Evolutionary conservation across 495 filamentous ascomycete genomes (phyloP).

Genomic region (Penicillium cosmopolitanum): DNA sequence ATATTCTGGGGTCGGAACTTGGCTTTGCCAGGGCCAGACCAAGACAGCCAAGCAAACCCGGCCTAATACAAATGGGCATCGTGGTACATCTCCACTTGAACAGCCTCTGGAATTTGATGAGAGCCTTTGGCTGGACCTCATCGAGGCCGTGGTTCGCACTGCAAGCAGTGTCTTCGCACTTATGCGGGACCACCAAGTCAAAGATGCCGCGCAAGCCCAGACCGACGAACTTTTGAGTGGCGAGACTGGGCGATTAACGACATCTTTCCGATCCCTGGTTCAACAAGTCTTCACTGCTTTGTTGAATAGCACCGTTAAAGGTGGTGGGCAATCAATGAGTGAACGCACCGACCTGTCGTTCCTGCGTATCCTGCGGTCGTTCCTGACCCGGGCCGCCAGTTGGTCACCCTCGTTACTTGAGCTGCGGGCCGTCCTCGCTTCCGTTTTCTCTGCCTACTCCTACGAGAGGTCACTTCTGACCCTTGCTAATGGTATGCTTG

Average conservation of each 20-base stretch:
- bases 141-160: constrained; percentile 81
- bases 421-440: constrained; percentile 78
- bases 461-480: constrained; percentile 88
- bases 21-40: constrained; percentile 92
- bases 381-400: constrained; percentile 79
- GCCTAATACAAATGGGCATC: constrained; percentile 41
- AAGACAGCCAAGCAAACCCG: constrained; percentile 56
- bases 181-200: constrained; percentile 32
- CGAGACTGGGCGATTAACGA: constrained; percentile 53
- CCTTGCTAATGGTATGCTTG: constrained; percentile 83
- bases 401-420: constrained; percentile 87
- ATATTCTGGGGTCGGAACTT: constrained; percentile 87
- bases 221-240: constrained; percentile 10
- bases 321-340: constrained; percentile 35
- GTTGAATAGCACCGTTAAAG: constrained; percentile 64
- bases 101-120: constrained; percentile 77
- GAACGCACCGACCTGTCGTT: constrained; percentile 71
- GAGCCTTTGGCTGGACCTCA: constrained; percentile 85
- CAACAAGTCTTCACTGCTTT: constrained; percentile 91
- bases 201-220: constrained; percentile 19
- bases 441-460: constrained; percentile 92
- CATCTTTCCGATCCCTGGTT: constrained; percentile 73
- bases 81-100: constrained; percentile 46
- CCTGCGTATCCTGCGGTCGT: constrained; percentile 85
- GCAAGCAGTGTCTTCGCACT: constrained; percentile 62